Base-by-base conservation (phyloP, 768 basidiomycete species). In the Scleroderma citrinum region DNA sequence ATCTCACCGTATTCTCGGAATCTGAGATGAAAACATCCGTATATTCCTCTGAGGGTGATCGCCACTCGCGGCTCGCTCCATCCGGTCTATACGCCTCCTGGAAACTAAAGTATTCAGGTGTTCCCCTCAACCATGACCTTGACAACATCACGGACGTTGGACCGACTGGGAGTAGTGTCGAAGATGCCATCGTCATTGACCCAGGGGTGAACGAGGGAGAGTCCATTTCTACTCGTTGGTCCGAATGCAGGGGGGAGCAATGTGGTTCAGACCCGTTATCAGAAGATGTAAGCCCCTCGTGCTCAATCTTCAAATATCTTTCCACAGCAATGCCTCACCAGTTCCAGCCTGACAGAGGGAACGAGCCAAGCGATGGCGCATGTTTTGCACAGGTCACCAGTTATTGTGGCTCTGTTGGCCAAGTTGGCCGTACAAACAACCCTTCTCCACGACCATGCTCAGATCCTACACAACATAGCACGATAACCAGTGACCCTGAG, bases 121-220 rank as follows among this genome's bases (percentile, higher is more conserved):
- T 35, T 5, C n/a, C 34, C 3, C 4, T n/a, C 34, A 35, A 13
- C 5, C 34, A 35, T 12, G 12, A 13, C 5, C 3, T 3, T 13
- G 12, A 13, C 34, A 35, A 26, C 12, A 42, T 52, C 30, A 31
- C 36, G 16, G 44, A 21, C 8, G n/a, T 19, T n/a, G 13, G 31
- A 24, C 50, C 42, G 41, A 51, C 44, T 4, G 56, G 63, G 24
- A 37, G 35, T 21, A 58, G 44, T 3, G 38, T 46, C 7, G 45
- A 48, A 52, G 44, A 61, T 7, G 64, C 57, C 40, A 63, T 65
- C 30, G 6, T 54, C 44, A 50, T 59, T 41, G 51, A 59, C 47
- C 55, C 52, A 24, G 61, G 61, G 31, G 50, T 65, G 37, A 55
- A 51, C 44, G 21, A 35, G 1, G 19, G 26, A 19, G 19, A 37